Conservation (phyloP, 2,329 filamentous ascomycete genomes). For the Xylaria sp. region DNA sequence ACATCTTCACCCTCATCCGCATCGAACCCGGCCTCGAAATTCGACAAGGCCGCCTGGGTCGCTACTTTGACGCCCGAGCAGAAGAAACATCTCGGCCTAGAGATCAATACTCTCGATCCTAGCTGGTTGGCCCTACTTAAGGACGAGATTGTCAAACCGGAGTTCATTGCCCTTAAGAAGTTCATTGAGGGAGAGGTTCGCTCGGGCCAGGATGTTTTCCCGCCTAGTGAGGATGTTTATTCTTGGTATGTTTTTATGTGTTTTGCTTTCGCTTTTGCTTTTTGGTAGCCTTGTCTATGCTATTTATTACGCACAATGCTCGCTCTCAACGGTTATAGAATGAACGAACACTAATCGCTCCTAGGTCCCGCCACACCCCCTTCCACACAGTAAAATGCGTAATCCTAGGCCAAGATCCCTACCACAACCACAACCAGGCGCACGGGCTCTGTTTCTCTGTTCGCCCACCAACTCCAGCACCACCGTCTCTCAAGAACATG, state of each 20-base stretch:
- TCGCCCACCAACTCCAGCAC: slow-evolving; percentile 85
- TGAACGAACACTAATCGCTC: not conserved
- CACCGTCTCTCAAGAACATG: slow-evolving; percentile 92
- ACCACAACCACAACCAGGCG: slow-evolving; percentile 94
- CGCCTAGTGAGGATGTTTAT: slow-evolving; percentile 89
- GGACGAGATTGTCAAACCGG: slow-evolving; percentile 80
- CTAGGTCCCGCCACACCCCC: slow-evolving; percentile 92
- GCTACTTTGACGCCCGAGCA: slow-evolving; percentile 81
- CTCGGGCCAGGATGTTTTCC: slow-evolving; percentile 82
- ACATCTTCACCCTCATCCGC: slow-evolving; percentile 28
- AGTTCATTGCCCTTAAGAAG: slow-evolving; percentile 87
- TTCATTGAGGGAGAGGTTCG: slow-evolving; percentile 84
- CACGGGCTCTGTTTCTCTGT: slow-evolving; percentile 97
- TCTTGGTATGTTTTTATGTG: slow-evolving; percentile 74
- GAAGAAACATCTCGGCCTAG: slow-evolving; percentile 81
- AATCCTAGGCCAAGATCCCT: slow-evolving; percentile 95
- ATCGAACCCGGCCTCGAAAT: slow-evolving; percentile 59
- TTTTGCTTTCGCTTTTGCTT: not conserved
- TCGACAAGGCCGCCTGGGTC: slow-evolving; percentile 93
- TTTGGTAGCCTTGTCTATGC: not conserved
- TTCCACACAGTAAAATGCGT: slow-evolving; percentile 90
- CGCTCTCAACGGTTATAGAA: not conserved
- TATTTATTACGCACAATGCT: not conserved
- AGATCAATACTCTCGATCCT: slow-evolving; percentile 91
- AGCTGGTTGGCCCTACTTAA: slow-evolving; percentile 92